Conservation (phyloP, 2,329 filamentous ascomycete genomes). For the Penicillium glabrum region DNA sequence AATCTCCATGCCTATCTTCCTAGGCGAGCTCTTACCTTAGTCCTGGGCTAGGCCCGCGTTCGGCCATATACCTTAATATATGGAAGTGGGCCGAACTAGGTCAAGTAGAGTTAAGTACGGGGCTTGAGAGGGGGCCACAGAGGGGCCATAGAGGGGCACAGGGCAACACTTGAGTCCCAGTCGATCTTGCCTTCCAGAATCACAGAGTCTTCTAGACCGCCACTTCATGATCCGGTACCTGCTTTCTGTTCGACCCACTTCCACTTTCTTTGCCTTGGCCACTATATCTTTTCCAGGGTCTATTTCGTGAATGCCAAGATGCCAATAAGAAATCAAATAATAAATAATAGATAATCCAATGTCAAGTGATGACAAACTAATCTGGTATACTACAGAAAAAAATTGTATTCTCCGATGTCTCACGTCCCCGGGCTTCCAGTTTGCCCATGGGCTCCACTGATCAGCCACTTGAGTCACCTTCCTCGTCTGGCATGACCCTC, state of each 20-base stretch:
- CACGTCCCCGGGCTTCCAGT: background rate
- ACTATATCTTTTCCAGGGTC: no score
- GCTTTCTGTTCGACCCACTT: background rate
- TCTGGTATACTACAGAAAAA: slow-evolving; percentile 17
- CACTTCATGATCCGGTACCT: background rate
- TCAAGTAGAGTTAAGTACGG: background rate
- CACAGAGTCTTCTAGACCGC: background rate
- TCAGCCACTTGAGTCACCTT: slow-evolving; percentile 14
- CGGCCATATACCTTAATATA: slow-evolving; percentile 1
- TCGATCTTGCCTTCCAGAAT: slow-evolving; percentile 11
- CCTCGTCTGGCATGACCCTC: background rate
- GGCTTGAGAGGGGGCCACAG: background rate
- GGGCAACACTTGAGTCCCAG: background rate
- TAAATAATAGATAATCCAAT: background rate
- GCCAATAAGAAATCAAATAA: background rate
- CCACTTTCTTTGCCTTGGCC: background rate
- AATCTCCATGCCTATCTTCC: background rate
- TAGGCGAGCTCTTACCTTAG: background rate
- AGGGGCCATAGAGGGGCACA: background rate
- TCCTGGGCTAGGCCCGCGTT: background rate
- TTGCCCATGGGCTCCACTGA: background rate
- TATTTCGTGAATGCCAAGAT: background rate
- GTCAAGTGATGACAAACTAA: background rate
- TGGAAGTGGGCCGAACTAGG: background rate
- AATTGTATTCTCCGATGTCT: slow-evolving; percentile 8